Evolutionary conservation across 163 green algal genomes (phyloP), one percentile per base, ranked within the genome.

Genomic region (Scenedesmus sp.): DNA sequence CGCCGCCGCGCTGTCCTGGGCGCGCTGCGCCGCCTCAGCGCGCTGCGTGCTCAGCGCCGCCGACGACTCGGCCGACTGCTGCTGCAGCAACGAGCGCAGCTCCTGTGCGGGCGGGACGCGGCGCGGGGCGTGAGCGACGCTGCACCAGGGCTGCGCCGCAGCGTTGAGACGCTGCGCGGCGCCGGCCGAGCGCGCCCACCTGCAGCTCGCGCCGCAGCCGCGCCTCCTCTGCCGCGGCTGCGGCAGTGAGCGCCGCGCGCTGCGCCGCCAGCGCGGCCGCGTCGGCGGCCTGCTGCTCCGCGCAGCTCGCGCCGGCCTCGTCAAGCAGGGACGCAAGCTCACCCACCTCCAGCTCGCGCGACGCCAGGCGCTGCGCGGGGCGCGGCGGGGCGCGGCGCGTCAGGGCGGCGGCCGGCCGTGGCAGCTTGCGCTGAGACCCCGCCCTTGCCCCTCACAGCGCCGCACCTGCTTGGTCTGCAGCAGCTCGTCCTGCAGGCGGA

Each of bases 291-390:
- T 6, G 81, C 81, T 26, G 77, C 73, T 31, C 22, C 5, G 33
- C 26, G 24, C 48, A 47, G 62, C 36, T 36, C 5, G 53, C 22
- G 22, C 14, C 45, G 9, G 33, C 63, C 14, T 51, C 51, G 9
- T 42, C 34, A 29, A 86, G 60, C 75, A 85, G 78, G 14, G 84
- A 75, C 66, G 87, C 75, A 18, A 88, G 76, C 70, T 89, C 84
- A 14, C 78, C 47, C 17, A 84, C 70, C 11, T 90, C 83, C 9
- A 89, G 72, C 56, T 90, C 80, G 3, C 83, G 80, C 4, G 48
- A 53, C 5, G 77, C 81, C 6, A 88, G 70, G 6, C 79, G 75
- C 80, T 91, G 80, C 42, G 36, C 3, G 24, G 29, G 58, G 42
- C 15, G 17, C 4, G 28, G 57, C 54, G 10, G 10, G 22, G 29